Conservation (phyloP, 1,284 basidiomycete genomes). For the Cerioporus squamosus region DNA sequence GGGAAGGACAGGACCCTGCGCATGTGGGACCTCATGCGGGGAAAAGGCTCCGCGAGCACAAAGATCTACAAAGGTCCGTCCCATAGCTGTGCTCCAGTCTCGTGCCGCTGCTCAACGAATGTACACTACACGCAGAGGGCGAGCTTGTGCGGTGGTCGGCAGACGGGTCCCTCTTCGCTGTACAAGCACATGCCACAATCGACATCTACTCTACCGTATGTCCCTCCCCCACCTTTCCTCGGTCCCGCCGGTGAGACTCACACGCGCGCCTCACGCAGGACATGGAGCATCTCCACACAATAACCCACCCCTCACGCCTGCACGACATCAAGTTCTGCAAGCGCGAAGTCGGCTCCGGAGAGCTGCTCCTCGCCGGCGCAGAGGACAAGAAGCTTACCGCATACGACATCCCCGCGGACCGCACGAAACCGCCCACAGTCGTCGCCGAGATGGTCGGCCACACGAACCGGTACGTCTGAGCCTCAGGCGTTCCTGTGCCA, state of each 20-base stretch:
- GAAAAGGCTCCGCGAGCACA: slow-evolving; percentile 86
- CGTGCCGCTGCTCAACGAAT: background rate
- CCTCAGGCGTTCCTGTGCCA: no score
- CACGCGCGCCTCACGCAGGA: slow-evolving; percentile 22
- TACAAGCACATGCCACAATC: slow-evolving; percentile 78
- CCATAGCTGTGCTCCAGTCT: background rate
- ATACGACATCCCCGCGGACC: slow-evolving; percentile 59
- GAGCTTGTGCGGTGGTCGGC: slow-evolving; percentile 87
- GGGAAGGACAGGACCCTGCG: slow-evolving; percentile 89
- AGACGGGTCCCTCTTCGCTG: slow-evolving; percentile 76
- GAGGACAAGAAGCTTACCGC: slow-evolving; percentile 86
- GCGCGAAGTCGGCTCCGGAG: slow-evolving; percentile 53
- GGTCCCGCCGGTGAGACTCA: background rate
- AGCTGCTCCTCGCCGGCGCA: slow-evolving; percentile 79
- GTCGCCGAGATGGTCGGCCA: slow-evolving; percentile 75
- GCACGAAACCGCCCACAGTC: slow-evolving; percentile 47
- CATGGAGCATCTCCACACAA: slow-evolving; percentile 60
- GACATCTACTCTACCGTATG: slow-evolving; percentile 83
- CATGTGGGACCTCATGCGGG: slow-evolving; percentile 99
- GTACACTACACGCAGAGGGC: slow-evolving; percentile 60
- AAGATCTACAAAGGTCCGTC: slow-evolving; percentile 82
- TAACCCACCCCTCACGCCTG: slow-evolving; percentile 78
- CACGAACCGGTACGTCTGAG: slow-evolving; percentile 62
- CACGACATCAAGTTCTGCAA: slow-evolving; percentile 80
- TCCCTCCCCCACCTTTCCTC: slow-evolving; percentile 12